A percentile compares a stretch with the other conserved stretches of the same genome.
phyloP scores from a whole-genome alignment of 768 basidiomycete species.

The Leccinum variicolor region DNA sequence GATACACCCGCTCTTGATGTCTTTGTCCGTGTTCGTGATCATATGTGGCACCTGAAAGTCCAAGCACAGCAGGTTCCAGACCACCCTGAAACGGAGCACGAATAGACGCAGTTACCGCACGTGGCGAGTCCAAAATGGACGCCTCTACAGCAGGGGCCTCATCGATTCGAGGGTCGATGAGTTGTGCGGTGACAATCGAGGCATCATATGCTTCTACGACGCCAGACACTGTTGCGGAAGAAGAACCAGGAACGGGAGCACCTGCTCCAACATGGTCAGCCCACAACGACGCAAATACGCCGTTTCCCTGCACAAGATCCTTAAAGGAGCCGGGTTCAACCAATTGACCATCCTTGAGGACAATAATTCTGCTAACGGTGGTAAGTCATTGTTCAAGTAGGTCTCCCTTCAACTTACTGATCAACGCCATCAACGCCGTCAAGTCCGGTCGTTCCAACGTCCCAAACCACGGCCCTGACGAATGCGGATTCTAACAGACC shows the following conservation, averaged over 20 bases:
- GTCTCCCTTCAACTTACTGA: constrained; percentile 39
- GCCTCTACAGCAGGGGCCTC: constrained; percentile 21
- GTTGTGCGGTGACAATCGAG: constrained; percentile 17
- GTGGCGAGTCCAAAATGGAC: constrained; percentile 15
- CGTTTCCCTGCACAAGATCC: constrained; percentile 69
- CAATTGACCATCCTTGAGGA: constrained; percentile 87
- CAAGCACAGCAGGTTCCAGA: too few species aligned
- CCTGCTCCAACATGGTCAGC: constrained; percentile 72
- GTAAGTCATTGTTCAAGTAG: not conserved
- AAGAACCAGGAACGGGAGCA: constrained; percentile 35
- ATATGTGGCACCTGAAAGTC: too few species aligned
- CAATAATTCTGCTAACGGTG: constrained; percentile 62
- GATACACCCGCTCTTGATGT: too few species aligned
- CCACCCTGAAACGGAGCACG: constrained; percentile 7
- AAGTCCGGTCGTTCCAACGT: constrained; percentile 14
- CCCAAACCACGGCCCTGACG: constrained; percentile 28
- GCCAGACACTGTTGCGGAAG: constrained; percentile 24
- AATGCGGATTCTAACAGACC: constrained; percentile 21
- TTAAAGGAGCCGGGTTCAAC: constrained; percentile 79
- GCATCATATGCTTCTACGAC: constrained; percentile 25
- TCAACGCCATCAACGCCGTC: constrained; percentile 56
- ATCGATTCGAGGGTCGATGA: constrained; percentile 1
- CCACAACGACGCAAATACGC: constrained; percentile 86
- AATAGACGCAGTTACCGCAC: constrained; percentile 10
- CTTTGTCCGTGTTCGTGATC: too few species aligned